Evolutionary conservation across 192 early-diverging fungal genomes (phyloP), one percentile per base, ranked within the genome.

Genomic region (Spizellomyces sp.): DNA sequence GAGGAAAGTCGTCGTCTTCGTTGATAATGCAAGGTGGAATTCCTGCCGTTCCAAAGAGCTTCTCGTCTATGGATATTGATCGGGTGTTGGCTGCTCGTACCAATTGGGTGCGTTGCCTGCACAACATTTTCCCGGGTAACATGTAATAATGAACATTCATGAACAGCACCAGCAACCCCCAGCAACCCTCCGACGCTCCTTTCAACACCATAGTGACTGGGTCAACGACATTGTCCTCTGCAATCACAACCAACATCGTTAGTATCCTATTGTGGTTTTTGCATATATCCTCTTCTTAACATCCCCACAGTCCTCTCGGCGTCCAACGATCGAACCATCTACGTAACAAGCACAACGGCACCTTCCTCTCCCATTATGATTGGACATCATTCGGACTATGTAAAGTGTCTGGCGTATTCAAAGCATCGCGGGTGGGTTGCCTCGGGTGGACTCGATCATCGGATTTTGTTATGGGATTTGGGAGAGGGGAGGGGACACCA

Each of bases 121-220:
- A 36, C 52, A 17, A 65, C n/a, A 21, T n/a, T 47, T 22, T n/a
- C 15, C 8, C 45, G 48, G 59, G 6, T 75, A 47, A 27, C 8
- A 22, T 43, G 14, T 21, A 76, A 75, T 52, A 45, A 45, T 41
- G 22, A 8, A 36, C 27, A 36, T 36, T 36, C 27, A 36, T 36
- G 27, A 43, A 75, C 43, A 61, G 45, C 50, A 46, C 56, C 58
- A 58, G n/a, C 27, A 81, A 42, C 84, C 84, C 42, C 83, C 80
- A 54, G 85, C 94, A 5, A 88, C 88, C 2, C 87, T 88, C 69
- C 77, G 87, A 10, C 84, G 82, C 15, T 88, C 87, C 36, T 91
- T 84, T 62, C 84, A 92, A 71, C 85, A 92, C 59, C 97, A 99
- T 70, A 91, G 88, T 7, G 95, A 98, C 78, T 99, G 97, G 97